phyloP scores from a whole-genome alignment of 2,329 filamentous ascomycete species.

The Zopfia rhizophila region DNA sequence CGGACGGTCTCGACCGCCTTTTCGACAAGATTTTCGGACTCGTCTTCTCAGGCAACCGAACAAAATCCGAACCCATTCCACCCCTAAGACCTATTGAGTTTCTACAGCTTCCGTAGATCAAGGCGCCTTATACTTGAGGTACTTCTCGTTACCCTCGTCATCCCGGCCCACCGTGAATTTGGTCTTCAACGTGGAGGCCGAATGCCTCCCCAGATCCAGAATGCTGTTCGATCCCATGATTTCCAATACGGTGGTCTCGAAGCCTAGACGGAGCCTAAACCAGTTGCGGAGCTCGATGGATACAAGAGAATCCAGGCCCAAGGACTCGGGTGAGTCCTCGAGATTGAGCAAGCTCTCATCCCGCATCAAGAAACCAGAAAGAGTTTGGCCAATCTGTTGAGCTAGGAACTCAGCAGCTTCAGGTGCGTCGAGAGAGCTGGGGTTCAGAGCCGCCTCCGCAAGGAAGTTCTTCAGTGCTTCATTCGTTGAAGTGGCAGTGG shows the following conservation, averaged over 20 bases:
- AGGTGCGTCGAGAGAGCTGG: slow-evolving; percentile 17
- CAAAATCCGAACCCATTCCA: no score
- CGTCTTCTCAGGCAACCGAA: no score
- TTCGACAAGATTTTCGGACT: no score
- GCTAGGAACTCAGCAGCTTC: slow-evolving; percentile 23
- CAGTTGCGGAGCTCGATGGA: slow-evolving; percentile 53
- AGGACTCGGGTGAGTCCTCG: no score
- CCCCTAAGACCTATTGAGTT: no score
- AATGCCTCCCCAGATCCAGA: slow-evolving; percentile 31
- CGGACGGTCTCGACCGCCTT: no score
- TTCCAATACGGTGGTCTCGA: slow-evolving; percentile 37
- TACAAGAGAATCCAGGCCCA: slow-evolving; percentile 47
- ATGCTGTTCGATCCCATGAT: slow-evolving; percentile 30
- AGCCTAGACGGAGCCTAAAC: slow-evolving; percentile 47
- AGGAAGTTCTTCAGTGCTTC: slow-evolving; percentile 25
- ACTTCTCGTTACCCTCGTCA: no score
- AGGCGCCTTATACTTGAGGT: no score
- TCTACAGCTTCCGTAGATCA: no score
- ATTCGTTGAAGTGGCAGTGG: background rate
- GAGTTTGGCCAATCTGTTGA: slow-evolving; percentile 30
- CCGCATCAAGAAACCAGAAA: slow-evolving; percentile 29
- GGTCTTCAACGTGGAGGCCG: no score
- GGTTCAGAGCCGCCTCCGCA: slow-evolving; percentile 16
- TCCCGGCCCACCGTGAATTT: no score
- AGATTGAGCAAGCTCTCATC: slow-evolving; percentile 35